Percentiles rank a stretch among this genome's conserved stretches.
These are phyloP conservation scores for Globisporangium apiculatum DNA, from an alignment of 352 stramenopile species.

Conservation along the genomic window DNA sequence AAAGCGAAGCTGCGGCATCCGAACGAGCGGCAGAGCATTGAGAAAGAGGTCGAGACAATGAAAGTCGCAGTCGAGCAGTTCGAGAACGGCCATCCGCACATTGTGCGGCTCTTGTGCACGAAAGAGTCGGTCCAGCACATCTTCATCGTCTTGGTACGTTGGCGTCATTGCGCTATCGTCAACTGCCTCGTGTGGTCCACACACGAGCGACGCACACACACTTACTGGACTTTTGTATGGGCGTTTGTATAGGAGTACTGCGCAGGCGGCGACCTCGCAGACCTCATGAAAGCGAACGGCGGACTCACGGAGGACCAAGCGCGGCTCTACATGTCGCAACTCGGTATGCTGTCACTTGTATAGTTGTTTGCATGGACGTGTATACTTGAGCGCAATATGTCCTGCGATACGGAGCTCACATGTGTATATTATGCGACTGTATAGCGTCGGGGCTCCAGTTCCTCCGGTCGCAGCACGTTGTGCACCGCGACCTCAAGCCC, in stretches of 20 bases:
- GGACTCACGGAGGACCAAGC: slow-evolving; percentile 56
- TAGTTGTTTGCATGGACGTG: too few relatives aligned
- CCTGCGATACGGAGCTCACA: too few relatives aligned
- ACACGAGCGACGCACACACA: not conserved
- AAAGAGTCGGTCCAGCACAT: slow-evolving; percentile 81
- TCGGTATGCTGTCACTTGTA: slow-evolving; percentile 31
- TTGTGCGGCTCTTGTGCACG: slow-evolving; percentile 71
- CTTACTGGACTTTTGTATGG: not conserved
- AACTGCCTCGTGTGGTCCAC: too few relatives aligned
- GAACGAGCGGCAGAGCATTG: slow-evolving; percentile 71
- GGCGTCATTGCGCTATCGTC: too few relatives aligned
- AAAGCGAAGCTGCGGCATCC: slow-evolving; percentile 70
- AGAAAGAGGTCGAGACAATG: slow-evolving; percentile 86
- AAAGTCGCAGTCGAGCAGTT: slow-evolving; percentile 78
- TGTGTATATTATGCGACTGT: not conserved
- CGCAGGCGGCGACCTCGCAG: slow-evolving; percentile 61
- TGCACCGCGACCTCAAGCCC: slow-evolving; percentile 73
- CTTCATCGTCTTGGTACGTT: slow-evolving; percentile 66
- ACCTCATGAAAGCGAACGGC: slow-evolving; percentile 60
- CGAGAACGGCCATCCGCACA: slow-evolving; percentile 81
- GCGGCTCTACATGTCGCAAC: slow-evolving; percentile 72
- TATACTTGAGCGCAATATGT: too few relatives aligned
- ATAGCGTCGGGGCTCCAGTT: slow-evolving; percentile 67
- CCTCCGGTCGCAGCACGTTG: slow-evolving; percentile 65
- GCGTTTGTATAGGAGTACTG: slow-evolving; percentile 55